These are phyloP conservation scores for Tricholoma terreum DNA, from an alignment of 768 basidiomycete genomes.

Conservation along the genomic window DNA sequence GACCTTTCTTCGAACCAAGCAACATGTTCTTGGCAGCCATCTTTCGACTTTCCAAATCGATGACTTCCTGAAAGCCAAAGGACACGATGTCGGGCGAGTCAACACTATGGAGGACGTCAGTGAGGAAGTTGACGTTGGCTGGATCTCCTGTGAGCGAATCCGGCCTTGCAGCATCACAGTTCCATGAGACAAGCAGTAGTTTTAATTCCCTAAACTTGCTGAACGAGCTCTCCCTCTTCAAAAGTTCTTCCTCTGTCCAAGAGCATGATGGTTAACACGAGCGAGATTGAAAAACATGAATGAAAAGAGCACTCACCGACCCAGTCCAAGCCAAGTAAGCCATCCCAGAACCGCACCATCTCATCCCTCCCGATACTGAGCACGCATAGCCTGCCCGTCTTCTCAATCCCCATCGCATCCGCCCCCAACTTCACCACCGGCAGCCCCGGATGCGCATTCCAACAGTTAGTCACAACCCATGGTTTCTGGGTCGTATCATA, in stretches of 20 bases:
- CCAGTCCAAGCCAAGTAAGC: constrained; percentile 79
- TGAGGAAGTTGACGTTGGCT: constrained; percentile 79
- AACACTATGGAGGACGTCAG: constrained; percentile 68
- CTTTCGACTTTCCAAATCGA: constrained; percentile 91
- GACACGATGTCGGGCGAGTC: constrained; percentile 84
- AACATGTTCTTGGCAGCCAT: constrained; percentile 91
- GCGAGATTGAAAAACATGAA: not conserved
- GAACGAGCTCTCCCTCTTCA: constrained; percentile 72
- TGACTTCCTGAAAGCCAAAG: constrained; percentile 95
- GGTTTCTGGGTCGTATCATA: constrained; percentile 74
- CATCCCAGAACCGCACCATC: constrained; percentile 83
- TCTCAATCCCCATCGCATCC: constrained; percentile 74
- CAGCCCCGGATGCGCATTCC: constrained; percentile 74
- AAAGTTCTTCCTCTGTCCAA: constrained; percentile 64
- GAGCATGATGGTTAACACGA: not conserved
- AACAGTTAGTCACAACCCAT: constrained; percentile 85
- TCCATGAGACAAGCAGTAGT: constrained; percentile 87
- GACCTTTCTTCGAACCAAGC: constrained; percentile 63
- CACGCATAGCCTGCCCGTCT: constrained; percentile 64
- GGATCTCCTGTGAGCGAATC: constrained; percentile 61
- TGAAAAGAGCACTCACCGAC: constrained; percentile 57
- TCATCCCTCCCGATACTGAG: constrained; percentile 76
- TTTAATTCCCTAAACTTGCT: constrained; percentile 77
- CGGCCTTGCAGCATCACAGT: constrained; percentile 85
- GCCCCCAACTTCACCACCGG: constrained; percentile 65